phyloP scores from a whole-genome alignment of 2,329 filamentous ascomycete species.

The Sphaerulina musiva region DNA sequence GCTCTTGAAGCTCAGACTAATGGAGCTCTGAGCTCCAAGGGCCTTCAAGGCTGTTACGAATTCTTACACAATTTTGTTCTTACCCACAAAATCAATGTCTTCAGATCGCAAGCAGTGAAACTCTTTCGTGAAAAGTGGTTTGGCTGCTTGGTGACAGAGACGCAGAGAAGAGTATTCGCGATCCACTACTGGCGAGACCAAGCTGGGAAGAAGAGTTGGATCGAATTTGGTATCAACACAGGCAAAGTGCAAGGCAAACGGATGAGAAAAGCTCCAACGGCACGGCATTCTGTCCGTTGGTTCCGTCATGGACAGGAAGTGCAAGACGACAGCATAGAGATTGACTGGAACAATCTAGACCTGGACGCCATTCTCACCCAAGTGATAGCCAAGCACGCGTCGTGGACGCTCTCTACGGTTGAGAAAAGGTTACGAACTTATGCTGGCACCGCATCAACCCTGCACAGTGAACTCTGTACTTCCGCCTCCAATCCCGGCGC shows the following conservation, averaged over 20 bases:
- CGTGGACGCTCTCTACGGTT: constrained; percentile 62
- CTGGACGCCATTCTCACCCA: constrained; percentile 66
- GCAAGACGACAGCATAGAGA: constrained; percentile 53
- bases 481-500: constrained; percentile 58
- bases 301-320: constrained; percentile 75
- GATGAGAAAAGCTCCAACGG: constrained; percentile 30
- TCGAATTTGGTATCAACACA: constrained; percentile 76
- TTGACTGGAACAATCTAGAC: constrained; percentile 63
- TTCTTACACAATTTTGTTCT: constrained; percentile 82
- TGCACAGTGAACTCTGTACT: constrained; percentile 43
- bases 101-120: constrained; percentile 68
- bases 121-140: constrained; percentile 68
- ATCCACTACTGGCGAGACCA: constrained; percentile 85
- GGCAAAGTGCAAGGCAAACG: constrained; percentile 39
- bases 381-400: constrained; percentile 69
- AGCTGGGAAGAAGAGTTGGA: constrained; percentile 73
- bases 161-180: constrained; percentile 71
- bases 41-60: constrained; percentile 73
- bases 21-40: constrained; percentile 59
- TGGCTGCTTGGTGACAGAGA: constrained; percentile 68
- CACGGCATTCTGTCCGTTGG: constrained; percentile 62
- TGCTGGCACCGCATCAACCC: constrained; percentile 24
- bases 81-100: constrained; percentile 81
- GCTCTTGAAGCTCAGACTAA: constrained; percentile 69
- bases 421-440: constrained; percentile 51